These are phyloP conservation scores for Anaeromyces robustus DNA, from an alignment of 192 early-diverging fungal genomes.

Conservation along the genomic window DNA sequence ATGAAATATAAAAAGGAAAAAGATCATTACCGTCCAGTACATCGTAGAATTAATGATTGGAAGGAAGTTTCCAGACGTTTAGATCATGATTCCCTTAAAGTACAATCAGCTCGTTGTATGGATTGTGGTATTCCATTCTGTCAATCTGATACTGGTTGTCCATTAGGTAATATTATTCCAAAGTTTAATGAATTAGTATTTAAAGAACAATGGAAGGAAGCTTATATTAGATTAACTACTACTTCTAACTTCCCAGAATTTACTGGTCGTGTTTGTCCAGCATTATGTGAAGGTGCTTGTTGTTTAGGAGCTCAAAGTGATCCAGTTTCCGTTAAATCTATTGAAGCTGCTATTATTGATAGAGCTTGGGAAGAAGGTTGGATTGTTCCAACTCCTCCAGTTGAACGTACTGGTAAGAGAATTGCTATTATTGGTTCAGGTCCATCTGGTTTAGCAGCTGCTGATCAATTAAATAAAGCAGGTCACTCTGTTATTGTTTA, in stretches of 20 bases:
- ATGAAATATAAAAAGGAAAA: constrained; percentile 80
- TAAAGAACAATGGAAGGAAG: constrained; percentile 90
- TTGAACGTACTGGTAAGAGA: constrained; percentile 57
- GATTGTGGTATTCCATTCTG: constrained; percentile 97
- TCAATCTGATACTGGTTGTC: constrained; percentile 92
- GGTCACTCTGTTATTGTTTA: constrained; percentile 91
- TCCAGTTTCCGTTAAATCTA: constrained; percentile 92
- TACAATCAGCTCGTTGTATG: constrained; percentile 95
- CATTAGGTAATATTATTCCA: constrained; percentile 96
- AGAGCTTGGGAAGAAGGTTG: constrained; percentile 91
- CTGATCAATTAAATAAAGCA: constrained; percentile 94
- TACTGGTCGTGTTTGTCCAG: constrained; percentile 96
- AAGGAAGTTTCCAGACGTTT: constrained; percentile 88
- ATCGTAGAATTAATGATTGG: constrained; percentile 73
- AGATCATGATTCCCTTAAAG: constrained; percentile 58
- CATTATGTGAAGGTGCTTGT: constrained; percentile 94
- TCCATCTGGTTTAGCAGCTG: constrained; percentile 85
- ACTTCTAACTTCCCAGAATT: constrained; percentile 99
- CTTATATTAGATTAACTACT: constrained; percentile 78
- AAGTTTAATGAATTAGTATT: constrained; percentile 98
- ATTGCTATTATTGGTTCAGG: constrained; percentile 90
- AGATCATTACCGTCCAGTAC: constrained; percentile 74
- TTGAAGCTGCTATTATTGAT: constrained; percentile 97
- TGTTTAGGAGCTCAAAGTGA: constrained; percentile 83
- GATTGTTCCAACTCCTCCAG: constrained; percentile 79